Evolutionary conservation across 345 rosid species (phyloP), one percentile per base, ranked within the genome.

Genomic region (Orychophragmus violaceus): DNA sequence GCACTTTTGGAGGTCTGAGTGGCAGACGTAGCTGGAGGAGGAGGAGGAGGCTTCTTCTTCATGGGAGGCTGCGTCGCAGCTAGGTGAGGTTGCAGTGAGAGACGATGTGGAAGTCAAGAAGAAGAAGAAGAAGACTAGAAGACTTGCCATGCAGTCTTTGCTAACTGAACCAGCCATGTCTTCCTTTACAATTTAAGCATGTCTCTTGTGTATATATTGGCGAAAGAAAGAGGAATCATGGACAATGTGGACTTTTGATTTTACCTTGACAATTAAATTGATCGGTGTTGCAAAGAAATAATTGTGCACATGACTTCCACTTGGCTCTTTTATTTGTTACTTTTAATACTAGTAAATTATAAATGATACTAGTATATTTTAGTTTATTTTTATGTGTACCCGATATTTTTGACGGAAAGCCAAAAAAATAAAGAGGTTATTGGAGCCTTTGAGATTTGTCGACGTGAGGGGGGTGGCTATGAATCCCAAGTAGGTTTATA

Each of bases 1-100:
- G 58, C 96, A 77, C 70, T 67, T 71, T 60, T 63, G 8, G 66
- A 78, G 36, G 63, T 64, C 74, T 46, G 65, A 51, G 24, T 72
- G 64, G 64, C 95, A 84, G 59, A 60, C 73, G 49, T 78, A 84
- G 9, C 87, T 79, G n/a, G n/a, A n/a, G n/a, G n/a, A n/a, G n/a
- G n/a, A n/a, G 59, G 83, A 55, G 23, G 59, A 18, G 6, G 24
- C 8, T 8, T 22, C 84, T 64, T 80, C 78, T 68, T 81, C 75
- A 8, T 84, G 44, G 62, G 51, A 45, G 23, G 69, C 56, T 24
- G 56, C n/a, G 39, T 82, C 72, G 68, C 96, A 83, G 82, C 83
- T 81, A n/a, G 5, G 76, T 42, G 79, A 84, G 42, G 77, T 29
- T 53, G 76, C 70, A 55, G 74, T 71, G 57, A 69, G 71, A 67